A percentile compares a stretch with the other conserved stretches of the same genome.
Evolutionary conservation across 371 early-diverging fungal species (phyloP).

Genomic region (Coemansia sp.): DNA sequence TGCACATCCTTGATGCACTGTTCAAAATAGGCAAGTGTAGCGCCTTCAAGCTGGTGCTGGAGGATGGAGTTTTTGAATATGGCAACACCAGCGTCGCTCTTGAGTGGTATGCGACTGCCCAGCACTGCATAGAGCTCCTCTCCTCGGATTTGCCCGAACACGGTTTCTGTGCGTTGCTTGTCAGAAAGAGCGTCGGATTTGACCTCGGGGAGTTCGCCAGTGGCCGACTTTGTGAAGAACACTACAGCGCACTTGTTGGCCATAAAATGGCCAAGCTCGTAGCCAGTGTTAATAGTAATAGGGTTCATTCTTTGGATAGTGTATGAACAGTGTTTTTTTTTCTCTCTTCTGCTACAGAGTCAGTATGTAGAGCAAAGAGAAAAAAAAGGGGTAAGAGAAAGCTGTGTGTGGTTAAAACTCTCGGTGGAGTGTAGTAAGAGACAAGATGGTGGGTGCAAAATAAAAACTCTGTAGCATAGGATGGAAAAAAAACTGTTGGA

Average conservation of each 20-base stretch:
- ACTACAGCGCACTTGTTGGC: not conserved
- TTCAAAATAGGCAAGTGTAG: not conserved
- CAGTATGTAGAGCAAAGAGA: no score
- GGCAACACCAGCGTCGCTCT: not conserved
- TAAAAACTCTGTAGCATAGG: not conserved
- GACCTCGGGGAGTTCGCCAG: not conserved
- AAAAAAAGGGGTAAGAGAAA: no score
- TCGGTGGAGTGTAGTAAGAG: not conserved
- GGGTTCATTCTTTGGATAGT: not conserved
- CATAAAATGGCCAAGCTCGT: not conserved
- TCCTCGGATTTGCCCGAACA: not conserved
- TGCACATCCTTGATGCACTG: conserved; percentile 5
- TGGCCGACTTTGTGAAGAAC: not conserved
- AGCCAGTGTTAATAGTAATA: not conserved
- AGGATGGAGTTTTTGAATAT: conserved; percentile 1
- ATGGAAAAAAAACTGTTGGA: not conserved
- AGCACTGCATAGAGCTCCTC: conserved; percentile 2
- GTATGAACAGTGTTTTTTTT: no score
- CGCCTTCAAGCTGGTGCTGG: conserved; percentile 3
- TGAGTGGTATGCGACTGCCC: not conserved
- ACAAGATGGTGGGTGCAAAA: not conserved
- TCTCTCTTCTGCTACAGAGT: no score
- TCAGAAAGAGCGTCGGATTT: not conserved
- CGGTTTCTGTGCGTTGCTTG: not conserved
- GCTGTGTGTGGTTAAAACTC: not conserved